Evolutionary conservation across 108 stramenopile species (phyloP), one percentile per base, ranked within the genome.

Genomic region (Conticribra weissflogii): DNA sequence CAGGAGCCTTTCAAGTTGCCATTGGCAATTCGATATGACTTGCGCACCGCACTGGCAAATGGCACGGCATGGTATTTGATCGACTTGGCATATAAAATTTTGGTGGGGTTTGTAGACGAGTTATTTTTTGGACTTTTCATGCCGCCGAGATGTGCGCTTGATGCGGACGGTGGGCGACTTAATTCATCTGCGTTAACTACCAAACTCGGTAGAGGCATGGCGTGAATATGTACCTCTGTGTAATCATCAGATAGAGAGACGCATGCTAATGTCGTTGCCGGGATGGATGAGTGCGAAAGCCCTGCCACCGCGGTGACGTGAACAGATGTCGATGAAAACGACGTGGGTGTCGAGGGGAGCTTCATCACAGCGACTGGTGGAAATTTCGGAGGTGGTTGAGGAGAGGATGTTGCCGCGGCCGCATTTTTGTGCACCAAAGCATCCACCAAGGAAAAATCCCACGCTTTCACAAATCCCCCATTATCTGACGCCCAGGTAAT

Each of bases 391-490:
- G 77, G 77, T 51, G 69, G 69, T n/a, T 66, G 76, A 16, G 63
- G 63, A 25, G 52, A 9, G 21, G 33, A 33, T 8, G 64, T 2
- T 21, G 29, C 5, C 31, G 66, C 19, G 21, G 27, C 44, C 32
- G 46, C 44, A 25, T 31, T 50, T 30, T n/a, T 34, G 21, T 59
- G 15, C 2, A 58, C 50, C 21, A 74, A 29, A 28, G 32, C 48
- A 49, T 68, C 67, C 25, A 71, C 64, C 53, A 66, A 24, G n/a
- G 64, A 48, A 27, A 71, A 49, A 36, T 71, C 56, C 77, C 77
- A 78, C 19, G 64, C 63, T 34, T 78, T 78, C 3, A 71, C 77
- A 52, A 78, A 78, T 3, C 77, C 77, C 1, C 77, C 77, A 52
- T 78, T 78, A 15, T 68, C 69, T 52, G 48, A 23, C 12, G 58